A percentile compares a stretch with the other conserved stretches of the same genome.
Evolutionary conservation across 78 protist genomes (phyloP).

Genomic region (Speleostelium caveatum): DNA sequence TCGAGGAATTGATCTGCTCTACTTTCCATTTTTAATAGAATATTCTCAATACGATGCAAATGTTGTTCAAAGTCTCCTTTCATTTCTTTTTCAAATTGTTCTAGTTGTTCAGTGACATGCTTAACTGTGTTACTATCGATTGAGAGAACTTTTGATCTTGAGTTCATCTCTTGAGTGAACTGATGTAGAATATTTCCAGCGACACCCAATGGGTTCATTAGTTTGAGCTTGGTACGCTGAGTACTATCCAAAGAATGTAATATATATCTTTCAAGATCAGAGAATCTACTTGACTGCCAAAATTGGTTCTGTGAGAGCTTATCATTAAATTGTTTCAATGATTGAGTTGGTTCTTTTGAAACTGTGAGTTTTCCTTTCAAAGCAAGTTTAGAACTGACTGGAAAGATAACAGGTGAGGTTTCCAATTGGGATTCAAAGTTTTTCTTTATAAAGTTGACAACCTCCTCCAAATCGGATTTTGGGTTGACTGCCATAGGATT

Average conservation of each 20-base stretch:
- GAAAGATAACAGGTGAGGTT: constrained; percentile 57
- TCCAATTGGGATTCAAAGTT: constrained; percentile 64
- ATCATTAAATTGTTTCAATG: neutral
- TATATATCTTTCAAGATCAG: constrained; percentile 73
- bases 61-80: constrained; percentile 51
- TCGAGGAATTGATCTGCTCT: constrained; percentile 76
- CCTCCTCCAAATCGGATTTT: constrained; percentile 55
- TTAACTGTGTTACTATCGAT: constrained; percentile 38
- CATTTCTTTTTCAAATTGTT: constrained; percentile 41
- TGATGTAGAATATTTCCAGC: constrained; percentile 45
- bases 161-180: constrained; percentile 5
- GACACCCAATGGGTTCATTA: constrained; percentile 83
- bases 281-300: constrained; percentile 59
- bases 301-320: neutral
- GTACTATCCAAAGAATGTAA: constrained; percentile 64
- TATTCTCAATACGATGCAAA: constrained; percentile 69
- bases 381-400: constrained; percentile 76
- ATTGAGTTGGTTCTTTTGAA: neutral
- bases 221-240: constrained; percentile 68
- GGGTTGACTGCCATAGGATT: constrained; percentile 43
- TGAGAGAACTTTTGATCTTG: constrained; percentile 22
- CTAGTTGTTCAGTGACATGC: constrained; percentile 8
- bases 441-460: constrained; percentile 43
- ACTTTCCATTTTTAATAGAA: constrained; percentile 63
- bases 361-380: constrained; percentile 56